These are phyloP conservation scores for Penicillium maclennaniae DNA, from an alignment of 495 filamentous ascomycete genomes.

Conservation along the genomic window DNA sequence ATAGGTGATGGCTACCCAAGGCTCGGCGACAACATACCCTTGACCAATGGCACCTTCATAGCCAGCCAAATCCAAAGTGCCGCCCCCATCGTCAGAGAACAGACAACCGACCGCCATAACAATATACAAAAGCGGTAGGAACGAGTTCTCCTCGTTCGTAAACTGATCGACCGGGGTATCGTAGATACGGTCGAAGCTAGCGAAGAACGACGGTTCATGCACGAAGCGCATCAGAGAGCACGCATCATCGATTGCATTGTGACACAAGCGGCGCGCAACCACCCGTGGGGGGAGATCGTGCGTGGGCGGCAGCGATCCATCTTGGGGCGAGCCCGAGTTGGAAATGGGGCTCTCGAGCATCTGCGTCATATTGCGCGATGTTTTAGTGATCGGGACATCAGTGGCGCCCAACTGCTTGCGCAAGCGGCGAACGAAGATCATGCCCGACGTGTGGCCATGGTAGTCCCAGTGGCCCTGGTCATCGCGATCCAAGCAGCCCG, in stretches of 20 bases:
- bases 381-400: constrained; percentile 42
- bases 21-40: constrained; percentile 52
- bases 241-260: constrained; percentile 77
- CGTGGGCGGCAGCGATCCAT: constrained; percentile 48
- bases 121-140: constrained; percentile 78
- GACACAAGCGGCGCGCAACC: constrained; percentile 64
- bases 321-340: constrained; percentile 56
- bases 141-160: constrained; percentile 70
- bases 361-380: constrained; percentile 35
- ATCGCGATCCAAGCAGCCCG: constrained; percentile 84
- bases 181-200: constrained; percentile 75
- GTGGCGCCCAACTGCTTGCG: constrained; percentile 72
- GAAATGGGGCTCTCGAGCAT: constrained; percentile 73
- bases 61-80: constrained; percentile 48
- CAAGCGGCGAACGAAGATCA: constrained; percentile 80
- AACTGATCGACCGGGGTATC: constrained; percentile 64
- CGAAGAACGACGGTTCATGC: constrained; percentile 83
- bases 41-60: constrained; percentile 74
- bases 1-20: not conserved
- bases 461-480: constrained; percentile 94
- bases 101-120: constrained; percentile 84
- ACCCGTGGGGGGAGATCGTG: constrained; percentile 69
- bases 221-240: constrained; percentile 80
- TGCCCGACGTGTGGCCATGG: constrained; percentile 86
- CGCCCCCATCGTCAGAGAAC: constrained; percentile 56